These are phyloP conservation scores for Beauveria pseudobassiana DNA, from an alignment of 2,329 filamentous ascomycete species.

Conservation along the genomic window DNA sequence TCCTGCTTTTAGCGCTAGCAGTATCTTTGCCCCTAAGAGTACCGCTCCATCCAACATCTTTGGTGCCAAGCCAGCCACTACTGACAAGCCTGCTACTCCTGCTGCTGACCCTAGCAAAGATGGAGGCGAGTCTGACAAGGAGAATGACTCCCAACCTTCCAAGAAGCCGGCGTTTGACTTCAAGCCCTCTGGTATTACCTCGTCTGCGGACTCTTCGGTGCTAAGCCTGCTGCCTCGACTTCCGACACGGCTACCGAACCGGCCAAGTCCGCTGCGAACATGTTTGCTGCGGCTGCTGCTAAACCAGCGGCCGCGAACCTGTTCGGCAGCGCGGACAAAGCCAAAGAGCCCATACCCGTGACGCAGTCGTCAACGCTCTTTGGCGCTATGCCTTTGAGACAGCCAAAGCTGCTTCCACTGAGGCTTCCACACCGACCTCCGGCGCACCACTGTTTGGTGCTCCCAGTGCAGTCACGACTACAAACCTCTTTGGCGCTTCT, in stretches of 20 bases:
- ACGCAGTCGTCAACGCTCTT: conserved; percentile 28
- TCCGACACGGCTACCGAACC: conserved; percentile 21
- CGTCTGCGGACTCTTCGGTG: conserved; percentile 21
- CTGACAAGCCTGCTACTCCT: conserved; percentile 15
- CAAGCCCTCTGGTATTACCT: conserved; percentile 22
- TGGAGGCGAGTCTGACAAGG: conserved; percentile 36
- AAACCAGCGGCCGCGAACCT: conserved; percentile 19
- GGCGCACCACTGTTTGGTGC: conserved; percentile 27
- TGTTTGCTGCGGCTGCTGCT: conserved; percentile 19
- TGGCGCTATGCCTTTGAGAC: conserved; percentile 24
- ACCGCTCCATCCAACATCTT: conserved; percentile 29
- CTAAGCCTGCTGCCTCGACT: conserved; percentile 24
- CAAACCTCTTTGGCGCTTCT: conserved; percentile 24
- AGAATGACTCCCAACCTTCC: conserved; percentile 31
- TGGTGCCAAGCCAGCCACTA: conserved; percentile 24
- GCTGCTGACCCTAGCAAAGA: conserved; percentile 24
- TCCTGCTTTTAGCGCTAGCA: conserved; percentile 19
- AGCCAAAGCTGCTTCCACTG: conserved; percentile 14
- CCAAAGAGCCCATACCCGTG: conserved; percentile 21
- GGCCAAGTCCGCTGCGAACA: conserved; percentile 18
- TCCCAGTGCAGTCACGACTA: conserved; percentile 12
- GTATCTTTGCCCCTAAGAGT: conserved; percentile 31
- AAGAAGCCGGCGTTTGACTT: conserved; percentile 27
- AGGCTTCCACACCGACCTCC: conserved; percentile 4
- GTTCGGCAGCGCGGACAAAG: conserved; percentile 19